Base-by-base conservation (phyloP, 2,329 filamentous ascomycete genomes). In the Cladosporium colombiae region DNA sequence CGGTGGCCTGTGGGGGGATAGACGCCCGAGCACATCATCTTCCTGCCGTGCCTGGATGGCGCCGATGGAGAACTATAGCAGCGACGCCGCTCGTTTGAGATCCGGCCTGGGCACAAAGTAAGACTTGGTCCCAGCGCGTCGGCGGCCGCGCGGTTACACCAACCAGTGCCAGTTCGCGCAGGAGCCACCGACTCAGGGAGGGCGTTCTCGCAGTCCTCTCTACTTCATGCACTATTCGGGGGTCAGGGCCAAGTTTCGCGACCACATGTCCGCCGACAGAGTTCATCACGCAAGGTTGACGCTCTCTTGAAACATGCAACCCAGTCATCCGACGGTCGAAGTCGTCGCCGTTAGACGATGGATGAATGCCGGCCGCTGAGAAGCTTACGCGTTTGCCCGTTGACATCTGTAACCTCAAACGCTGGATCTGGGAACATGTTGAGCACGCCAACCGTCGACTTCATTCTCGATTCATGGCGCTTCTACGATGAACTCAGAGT, bases 141-240 rank as follows among this genome's bases (percentile, higher is more conserved):
- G 14, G 13, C 25, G 33, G 25, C 50, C n/a, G 37, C 27, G 18
- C 29, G 56, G 61, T 63, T 55, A 27, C 61, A 63, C 61, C 61
- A 63, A 35, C 18, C 31, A 21, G 52, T 18, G 27, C 52, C 31
- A n/a, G 52, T 21, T 33, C 25, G 52, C 52, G 52, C 52, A 21
- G 18, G 52, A 25, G 49, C 21, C 52, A 31, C 31, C 52, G 18
- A n/a, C 8, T 55, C 52, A 55, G 25, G 50, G 50, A 18, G 16
- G 10, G 29, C 29, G 29, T 31, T 31, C 29, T 31, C 29, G 5
- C 29, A 11, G 27, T 31, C 18, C 33, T 50, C 50, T 46, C 49
- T 63, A 63, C 35, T 35, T 56, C 61, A 63, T 63, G 61, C 61
- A 63, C 21, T n/a, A n/a, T 29, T 55, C 27, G 52, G 52, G 52